Evolutionary conservation across 768 basidiomycete species (phyloP).

Genomic region (Suillus subluteus): DNA sequence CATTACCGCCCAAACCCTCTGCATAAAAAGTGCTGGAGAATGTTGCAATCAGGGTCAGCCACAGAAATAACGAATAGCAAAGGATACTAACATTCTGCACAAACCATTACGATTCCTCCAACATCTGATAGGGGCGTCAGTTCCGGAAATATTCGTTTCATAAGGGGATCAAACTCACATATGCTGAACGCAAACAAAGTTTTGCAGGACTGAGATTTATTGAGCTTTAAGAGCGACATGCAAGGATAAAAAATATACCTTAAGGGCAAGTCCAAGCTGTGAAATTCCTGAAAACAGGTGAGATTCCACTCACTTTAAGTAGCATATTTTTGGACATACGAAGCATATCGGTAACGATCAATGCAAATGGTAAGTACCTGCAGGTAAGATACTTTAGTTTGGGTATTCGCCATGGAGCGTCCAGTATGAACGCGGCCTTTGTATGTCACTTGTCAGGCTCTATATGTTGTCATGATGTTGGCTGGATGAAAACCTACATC

Average conservation of each 20-base stretch:
- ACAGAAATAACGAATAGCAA: not conserved
- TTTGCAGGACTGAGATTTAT: not conserved
- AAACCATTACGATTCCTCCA: not conserved
- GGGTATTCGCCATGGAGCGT: slow-evolving; percentile 1
- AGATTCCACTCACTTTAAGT: not conserved
- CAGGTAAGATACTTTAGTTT: not conserved
- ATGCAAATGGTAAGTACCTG: not conserved
- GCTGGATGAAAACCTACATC: not conserved
- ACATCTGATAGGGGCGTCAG: not conserved
- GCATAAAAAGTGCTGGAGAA: not conserved
- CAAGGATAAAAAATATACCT: not conserved
- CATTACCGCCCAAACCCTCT: not conserved
- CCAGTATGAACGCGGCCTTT: not conserved
- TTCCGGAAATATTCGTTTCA: not conserved
- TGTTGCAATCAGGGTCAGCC: not conserved
- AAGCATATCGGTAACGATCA: not conserved
- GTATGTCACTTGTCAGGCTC: not conserved
- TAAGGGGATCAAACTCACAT: not conserved
- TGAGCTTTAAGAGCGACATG: not conserved
- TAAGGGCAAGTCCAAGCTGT: not conserved
- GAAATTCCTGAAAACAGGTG: not conserved
- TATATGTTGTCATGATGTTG: not conserved
- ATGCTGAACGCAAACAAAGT: not conserved
- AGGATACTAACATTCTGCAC: not conserved
- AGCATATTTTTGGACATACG: not conserved